phyloP scores from a whole-genome alignment of 345 rosid species.

The Rhodamnia rubescens region DNA sequence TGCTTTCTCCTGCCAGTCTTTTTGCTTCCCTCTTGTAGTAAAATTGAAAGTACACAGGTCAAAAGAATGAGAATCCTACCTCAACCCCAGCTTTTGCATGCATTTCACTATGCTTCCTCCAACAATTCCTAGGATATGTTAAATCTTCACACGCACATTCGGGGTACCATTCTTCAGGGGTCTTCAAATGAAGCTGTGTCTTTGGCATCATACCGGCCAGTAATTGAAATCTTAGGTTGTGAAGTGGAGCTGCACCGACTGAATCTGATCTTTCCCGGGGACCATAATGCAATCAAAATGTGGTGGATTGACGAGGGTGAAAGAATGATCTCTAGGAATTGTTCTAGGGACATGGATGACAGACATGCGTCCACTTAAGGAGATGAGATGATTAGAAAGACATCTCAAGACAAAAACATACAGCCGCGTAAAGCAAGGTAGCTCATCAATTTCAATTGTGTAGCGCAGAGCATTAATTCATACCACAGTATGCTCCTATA shows the following conservation, averaged over 20 bases:
- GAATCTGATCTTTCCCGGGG: not conserved
- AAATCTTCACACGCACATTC: not conserved
- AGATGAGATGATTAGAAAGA: not conserved
- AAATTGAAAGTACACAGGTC: not conserved
- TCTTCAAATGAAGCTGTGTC: not conserved
- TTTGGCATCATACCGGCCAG: not conserved
- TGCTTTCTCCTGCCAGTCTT: not conserved
- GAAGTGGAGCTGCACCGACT: not conserved
- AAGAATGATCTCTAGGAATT: not conserved
- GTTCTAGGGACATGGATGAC: not conserved
- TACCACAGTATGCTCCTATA: not conserved
- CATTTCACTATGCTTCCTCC: not conserved
- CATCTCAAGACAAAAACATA: not conserved
- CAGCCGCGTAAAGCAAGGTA: not conserved
- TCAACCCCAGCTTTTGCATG: not conserved
- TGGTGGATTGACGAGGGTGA: not conserved
- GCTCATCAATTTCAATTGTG: not conserved
- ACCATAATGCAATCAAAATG: not conserved
- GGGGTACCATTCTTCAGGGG: not conserved
- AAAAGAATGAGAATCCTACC: not conserved
- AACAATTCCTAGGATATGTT: not conserved
- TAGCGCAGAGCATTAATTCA: not conserved
- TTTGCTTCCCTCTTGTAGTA: not conserved
- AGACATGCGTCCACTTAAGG: not conserved
- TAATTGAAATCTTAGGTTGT: not conserved